Conservation (phyloP, 768 basidiomycete species). For the Suillus subluteus region DNA sequence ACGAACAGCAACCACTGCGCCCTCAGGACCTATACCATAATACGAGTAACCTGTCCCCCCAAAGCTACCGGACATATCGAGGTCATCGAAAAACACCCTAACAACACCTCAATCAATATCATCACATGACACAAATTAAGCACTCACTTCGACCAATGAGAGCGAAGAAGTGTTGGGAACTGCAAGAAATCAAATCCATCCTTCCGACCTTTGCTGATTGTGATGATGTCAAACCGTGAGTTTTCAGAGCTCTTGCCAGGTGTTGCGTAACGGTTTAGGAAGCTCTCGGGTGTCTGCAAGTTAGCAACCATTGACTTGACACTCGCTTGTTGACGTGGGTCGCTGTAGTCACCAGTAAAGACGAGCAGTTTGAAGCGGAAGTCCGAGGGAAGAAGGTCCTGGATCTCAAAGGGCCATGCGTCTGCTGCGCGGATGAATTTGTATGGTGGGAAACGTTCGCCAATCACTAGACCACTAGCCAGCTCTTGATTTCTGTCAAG, state of each 20-base stretch:
- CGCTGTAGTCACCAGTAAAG: conserved; percentile 44
- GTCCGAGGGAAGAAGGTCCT: conserved; percentile 52
- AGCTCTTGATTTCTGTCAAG: conserved; percentile 36
- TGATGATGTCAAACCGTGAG: conserved; percentile 34
- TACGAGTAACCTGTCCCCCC: conserved; percentile 60
- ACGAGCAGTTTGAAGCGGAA: conserved; percentile 52
- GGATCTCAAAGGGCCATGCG: conserved; percentile 48
- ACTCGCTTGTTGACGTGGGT: conserved; percentile 26
- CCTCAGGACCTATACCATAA: conserved; percentile 46
- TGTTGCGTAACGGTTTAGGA: conserved; percentile 30
- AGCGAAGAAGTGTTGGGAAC: conserved; percentile 37
- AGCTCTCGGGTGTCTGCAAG: conserved; percentile 28
- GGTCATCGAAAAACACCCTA: conserved; percentile 66
- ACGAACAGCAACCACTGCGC: conserved; percentile 34
- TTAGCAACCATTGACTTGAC: conserved; percentile 31
- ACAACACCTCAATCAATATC: not conserved
- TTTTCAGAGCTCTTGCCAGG: conserved; percentile 26
- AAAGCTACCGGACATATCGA: conserved; percentile 42
- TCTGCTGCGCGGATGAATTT: conserved; percentile 51
- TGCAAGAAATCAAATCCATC: conserved; percentile 33
- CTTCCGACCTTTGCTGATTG: conserved; percentile 36
- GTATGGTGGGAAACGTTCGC: conserved; percentile 55
- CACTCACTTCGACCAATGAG: conserved; percentile 48
- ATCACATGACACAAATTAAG: not conserved
- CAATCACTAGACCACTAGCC: conserved; percentile 46